Conservation (phyloP, 805 yeast genomes). For the Starmerella stellata region DNA sequence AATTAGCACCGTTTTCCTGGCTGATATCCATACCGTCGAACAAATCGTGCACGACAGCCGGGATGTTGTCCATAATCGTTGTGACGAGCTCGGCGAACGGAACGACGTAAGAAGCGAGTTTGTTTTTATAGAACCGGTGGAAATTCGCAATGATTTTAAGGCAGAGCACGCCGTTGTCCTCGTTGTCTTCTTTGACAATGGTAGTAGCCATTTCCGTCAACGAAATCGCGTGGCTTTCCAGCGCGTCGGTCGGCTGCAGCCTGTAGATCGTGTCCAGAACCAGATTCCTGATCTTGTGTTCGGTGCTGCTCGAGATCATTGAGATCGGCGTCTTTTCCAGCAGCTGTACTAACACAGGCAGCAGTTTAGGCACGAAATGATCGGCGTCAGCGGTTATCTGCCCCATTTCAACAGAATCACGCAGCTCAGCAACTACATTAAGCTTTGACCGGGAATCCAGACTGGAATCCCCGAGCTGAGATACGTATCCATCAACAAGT, state of each 20-base stretch:
- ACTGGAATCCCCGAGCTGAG: slow-evolving; percentile 16
- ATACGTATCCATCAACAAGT: slow-evolving; percentile 15
- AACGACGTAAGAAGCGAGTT: slow-evolving; percentile 50
- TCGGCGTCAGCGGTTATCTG: slow-evolving; percentile 70
- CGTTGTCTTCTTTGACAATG: slow-evolving; percentile 61
- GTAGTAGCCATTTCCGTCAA: slow-evolving; percentile 42
- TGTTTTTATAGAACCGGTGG: slow-evolving; percentile 65
- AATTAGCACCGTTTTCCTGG: too few relatives aligned
- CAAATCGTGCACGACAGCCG: slow-evolving; percentile 49
- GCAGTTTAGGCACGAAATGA: slow-evolving; percentile 44
- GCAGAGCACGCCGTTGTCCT: slow-evolving; percentile 83
- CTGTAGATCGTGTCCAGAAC: slow-evolving; percentile 65
- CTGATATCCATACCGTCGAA: slow-evolving; percentile 28
- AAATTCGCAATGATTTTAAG: slow-evolving; percentile 72
- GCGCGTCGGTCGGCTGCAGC: slow-evolving; percentile 62
- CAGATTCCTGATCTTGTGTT: slow-evolving; percentile 47
- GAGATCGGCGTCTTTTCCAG: slow-evolving; percentile 42
- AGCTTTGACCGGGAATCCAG: slow-evolving; percentile 44
- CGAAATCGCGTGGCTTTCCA: slow-evolving; percentile 48
- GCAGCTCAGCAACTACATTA: slow-evolving; percentile 56
- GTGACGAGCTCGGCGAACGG: slow-evolving; percentile 62
- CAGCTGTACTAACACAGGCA: slow-evolving; percentile 51
- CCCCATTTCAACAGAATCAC: slow-evolving; percentile 73
- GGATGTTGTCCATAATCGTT: slow-evolving; percentile 62
- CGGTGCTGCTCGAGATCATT: slow-evolving; percentile 11